Evolutionary conservation across 495 filamentous ascomycete species (phyloP), one percentile per base, ranked within the genome.

Genomic region (Hapsidospora chrysogenum): DNA sequence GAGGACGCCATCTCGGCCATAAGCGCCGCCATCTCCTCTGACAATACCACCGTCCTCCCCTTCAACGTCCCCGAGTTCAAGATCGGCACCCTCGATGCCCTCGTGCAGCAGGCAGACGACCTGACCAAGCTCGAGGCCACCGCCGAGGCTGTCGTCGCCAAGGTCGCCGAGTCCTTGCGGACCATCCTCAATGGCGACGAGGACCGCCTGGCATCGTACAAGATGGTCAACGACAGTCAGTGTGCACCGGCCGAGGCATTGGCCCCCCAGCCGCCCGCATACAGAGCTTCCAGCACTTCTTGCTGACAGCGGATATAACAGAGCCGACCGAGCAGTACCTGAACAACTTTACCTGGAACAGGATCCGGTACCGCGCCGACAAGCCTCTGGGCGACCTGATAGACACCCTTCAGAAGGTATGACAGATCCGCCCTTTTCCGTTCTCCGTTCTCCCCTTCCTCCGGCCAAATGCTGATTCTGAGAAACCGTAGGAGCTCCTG

Each of bases 61-160:
- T 95, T 95, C 48, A 54, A 69, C 9, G 81, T 97, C 40, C 89
- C 89, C 2, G 77, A 80, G 27, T 92, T 97, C 67, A 97, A 96
- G 61, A 92, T 97, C 55, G 89, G 89, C 34, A 93, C 89, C 1
- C 67, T 97, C 32, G 89, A 97, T 57, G 83, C 80, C 28, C 63
- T 97, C n/a, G 85, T 97, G 17, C 82, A 92, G 59, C 87, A 97
- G 51, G 89, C 89, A 25, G 89, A 97, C 51, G 87, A 94, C 48
- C 63, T 97, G 28, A 70, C 78, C 22, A 97, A 96, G 71, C 73
- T 97, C 19, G 78, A 84, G 40, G 47, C 60, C 9, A 67, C 69
- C 20, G 93, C 85, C 46, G 78, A 86, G 57, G 73, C 64, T 29
- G 82, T 93, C 8, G 85, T 92, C 27, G 66, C 63, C 31, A 95